phyloP scores from a whole-genome alignment of 306 rosid genomes.

The Cicer bijugum region DNA sequence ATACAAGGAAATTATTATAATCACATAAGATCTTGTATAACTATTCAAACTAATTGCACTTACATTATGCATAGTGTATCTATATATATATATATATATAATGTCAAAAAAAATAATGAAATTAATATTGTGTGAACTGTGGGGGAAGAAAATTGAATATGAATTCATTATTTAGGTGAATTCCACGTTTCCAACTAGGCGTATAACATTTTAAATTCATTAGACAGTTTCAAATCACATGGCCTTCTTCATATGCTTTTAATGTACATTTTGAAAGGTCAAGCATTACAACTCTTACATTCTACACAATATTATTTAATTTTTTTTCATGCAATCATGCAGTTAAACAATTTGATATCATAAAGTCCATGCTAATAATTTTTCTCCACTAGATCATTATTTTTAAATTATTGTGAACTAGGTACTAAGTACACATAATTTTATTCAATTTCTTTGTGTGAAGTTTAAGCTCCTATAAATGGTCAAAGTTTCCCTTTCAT shows the following conservation, averaged over 20 bases:
- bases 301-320: constrained; percentile 31
- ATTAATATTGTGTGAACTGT: constrained; percentile 18
- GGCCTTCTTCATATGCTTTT: constrained; percentile 44
- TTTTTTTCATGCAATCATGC: constrained; percentile 25
- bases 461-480: background rate
- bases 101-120: no score
- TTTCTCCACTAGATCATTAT: no score
- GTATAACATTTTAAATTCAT: constrained; percentile 41
- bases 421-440: no score
- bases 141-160: constrained; percentile 35
- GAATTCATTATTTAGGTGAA: constrained; percentile 43
- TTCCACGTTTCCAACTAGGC: constrained; percentile 48
- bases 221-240: constrained; percentile 48
- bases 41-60: constrained; percentile 10
- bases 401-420: no score
- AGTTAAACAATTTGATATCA: background rate
- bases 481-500: background rate
- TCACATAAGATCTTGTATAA: constrained; percentile 20
- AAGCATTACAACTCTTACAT: constrained; percentile 46
- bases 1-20: constrained; percentile 34
- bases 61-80: constrained; percentile 9
- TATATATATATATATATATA: constrained; percentile 2
- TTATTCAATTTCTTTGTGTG: no score
- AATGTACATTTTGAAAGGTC: constrained; percentile 42
- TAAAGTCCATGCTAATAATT: no score